Evolutionary conservation across 257 asterid genomes (phyloP), one percentile per base, ranked within the genome.

Genomic region (Coffea eugenioides): DNA sequence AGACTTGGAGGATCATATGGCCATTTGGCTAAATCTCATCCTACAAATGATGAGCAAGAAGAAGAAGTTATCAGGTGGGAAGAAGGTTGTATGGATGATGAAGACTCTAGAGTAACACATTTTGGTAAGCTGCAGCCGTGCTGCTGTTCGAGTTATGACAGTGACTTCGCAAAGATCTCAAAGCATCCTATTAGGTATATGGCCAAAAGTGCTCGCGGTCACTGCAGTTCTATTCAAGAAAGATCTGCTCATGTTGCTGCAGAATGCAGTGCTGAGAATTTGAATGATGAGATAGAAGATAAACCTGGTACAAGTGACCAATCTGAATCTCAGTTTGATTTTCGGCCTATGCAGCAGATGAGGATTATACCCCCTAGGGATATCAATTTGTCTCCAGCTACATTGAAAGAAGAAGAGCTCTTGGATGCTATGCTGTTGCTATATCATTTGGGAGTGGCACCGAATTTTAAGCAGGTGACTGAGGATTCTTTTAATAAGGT

Each of bases 361-460:
- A 90, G 90, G 85, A 83, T 85, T 85, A 81, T 93, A 71, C 89
- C 88, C 41, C 89, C 88, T 34, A 87, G 90, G 84, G 92, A 89
- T 66, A 89, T 83, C 84, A 77, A 83, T 23, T 81, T 89, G 85
- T 82, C 97, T 78, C 89, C 97, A 21, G 90, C 94, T 82, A 86
- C 96, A 70, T 86, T 95, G 64, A 95, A 92, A 82, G 99, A 95
- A 90, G 98, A 95, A 84, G 99, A 95, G 88, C 98, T 95, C 83
- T 83, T 95, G 74, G 98, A 95, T 89, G 92, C 94, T 77, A 92
- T 95, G 99, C 96, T 95, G 77, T 84, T 92, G 87, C 80, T 95
- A 56, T 93, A 95, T 86, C 96, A 93, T 88, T 86, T 95, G 94
- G 99, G 99, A 75, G 89, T 95, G 85, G 97, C 97, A 15, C 99